These are phyloP conservation scores for Citrus sinensis DNA, from an alignment of 345 rosid species.

Conservation along the genomic window DNA sequence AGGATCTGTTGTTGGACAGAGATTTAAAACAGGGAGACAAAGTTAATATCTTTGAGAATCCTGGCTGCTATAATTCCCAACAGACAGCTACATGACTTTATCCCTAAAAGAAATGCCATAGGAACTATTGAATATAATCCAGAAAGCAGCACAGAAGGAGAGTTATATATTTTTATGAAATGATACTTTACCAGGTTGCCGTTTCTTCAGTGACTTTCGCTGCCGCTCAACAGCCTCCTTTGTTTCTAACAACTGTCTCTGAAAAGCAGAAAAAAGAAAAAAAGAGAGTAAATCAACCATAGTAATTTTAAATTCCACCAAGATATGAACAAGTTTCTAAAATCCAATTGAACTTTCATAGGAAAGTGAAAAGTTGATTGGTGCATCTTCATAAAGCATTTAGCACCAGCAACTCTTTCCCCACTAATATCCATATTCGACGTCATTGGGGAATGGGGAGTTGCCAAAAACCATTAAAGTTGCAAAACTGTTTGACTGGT, in stretches of 20 bases:
- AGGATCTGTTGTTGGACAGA: background rate
- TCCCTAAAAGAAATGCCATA: background rate
- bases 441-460: background rate
- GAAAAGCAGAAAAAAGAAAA: background rate
- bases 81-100: background rate
- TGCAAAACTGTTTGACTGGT: background rate
- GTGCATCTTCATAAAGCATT: background rate
- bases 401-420: background rate
- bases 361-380: background rate
- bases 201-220: slow-evolving; percentile 86
- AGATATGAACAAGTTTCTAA: background rate
- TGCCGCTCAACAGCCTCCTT: slow-evolving; percentile 96
- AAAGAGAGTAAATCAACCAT: background rate
- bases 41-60: background rate
- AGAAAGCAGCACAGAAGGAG: background rate
- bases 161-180: background rate
- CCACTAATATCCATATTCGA: background rate
- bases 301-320: background rate
- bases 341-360: background rate
- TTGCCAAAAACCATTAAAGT: too few species aligned
- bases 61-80: background rate
- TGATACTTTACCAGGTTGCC: slow-evolving; percentile 60
- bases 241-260: slow-evolving; percentile 87
- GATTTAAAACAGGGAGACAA: background rate
- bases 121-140: background rate